Evolutionary conservation across 2,329 filamentous ascomycete genomes (phyloP).

Genomic region (Botryotinia convoluta): DNA sequence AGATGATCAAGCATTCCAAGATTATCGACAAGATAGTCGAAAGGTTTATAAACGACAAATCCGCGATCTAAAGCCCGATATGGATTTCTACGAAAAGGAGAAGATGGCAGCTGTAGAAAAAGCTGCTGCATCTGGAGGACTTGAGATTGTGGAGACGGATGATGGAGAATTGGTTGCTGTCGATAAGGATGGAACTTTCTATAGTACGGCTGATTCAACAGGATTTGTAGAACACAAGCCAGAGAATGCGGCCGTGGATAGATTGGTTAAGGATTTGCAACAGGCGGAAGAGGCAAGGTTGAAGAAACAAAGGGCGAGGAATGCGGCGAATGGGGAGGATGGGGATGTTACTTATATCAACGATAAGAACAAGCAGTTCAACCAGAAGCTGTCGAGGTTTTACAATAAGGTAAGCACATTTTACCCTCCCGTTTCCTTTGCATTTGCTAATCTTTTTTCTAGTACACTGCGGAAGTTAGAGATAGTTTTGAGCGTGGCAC

Average conservation of each 20-base stretch:
- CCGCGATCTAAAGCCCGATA: conserved; percentile 69
- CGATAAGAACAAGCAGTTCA: conserved; percentile 99
- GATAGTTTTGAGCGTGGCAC: conserved; percentile 98
- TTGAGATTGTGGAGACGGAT: conserved; percentile 95
- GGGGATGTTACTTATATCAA: conserved; percentile 98
- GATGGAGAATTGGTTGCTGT: conserved; percentile 92
- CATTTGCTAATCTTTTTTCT: conserved; percentile 30
- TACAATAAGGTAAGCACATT: conserved; percentile 73
- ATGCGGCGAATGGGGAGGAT: conserved; percentile 75
- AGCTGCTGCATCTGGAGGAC: conserved; percentile 76
- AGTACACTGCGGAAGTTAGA: conserved; percentile 92
- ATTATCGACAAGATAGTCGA: conserved; percentile 81
- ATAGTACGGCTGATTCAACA: conserved; percentile 80
- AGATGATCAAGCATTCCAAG: conserved; percentile 85
- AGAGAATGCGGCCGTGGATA: conserved; percentile 80
- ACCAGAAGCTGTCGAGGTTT: conserved; percentile 92
- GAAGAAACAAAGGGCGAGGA: conserved; percentile 81
- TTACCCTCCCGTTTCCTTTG: neutral
- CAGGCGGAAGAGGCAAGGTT: conserved; percentile 84
- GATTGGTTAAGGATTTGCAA: conserved; percentile 78
- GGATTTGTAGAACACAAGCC: conserved; percentile 83
- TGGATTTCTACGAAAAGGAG: conserved; percentile 82
- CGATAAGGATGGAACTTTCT: conserved; percentile 87
- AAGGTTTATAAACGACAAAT: conserved; percentile 95
- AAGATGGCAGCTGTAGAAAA: conserved; percentile 82